These are phyloP conservation scores for Quercus berberidifolia DNA, from an alignment of 306 rosid genomes.

Conservation along the genomic window DNA sequence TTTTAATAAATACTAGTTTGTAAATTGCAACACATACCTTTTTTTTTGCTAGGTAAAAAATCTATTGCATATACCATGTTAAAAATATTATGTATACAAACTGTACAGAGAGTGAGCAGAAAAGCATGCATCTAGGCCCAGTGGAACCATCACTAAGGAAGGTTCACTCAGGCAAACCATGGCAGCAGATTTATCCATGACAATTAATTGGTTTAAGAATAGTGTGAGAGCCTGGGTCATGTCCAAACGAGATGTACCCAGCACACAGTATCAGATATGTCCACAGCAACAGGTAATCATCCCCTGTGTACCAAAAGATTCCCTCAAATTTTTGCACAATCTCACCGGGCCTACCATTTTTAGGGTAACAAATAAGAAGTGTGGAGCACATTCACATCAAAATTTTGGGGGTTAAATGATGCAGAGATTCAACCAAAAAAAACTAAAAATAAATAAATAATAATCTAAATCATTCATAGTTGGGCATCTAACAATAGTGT, in stretches of 20 bases:
- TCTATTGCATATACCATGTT: neutral
- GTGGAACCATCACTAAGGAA: neutral
- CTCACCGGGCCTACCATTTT: neutral
- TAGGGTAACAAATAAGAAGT: neutral
- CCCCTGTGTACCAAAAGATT: neutral
- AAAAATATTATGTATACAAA: neutral
- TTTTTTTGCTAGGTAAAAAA: too few species aligned
- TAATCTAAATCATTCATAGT: conserved; percentile 11
- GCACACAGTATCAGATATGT: neutral
- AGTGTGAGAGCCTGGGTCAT: neutral
- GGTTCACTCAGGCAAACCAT: neutral
- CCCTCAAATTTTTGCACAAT: neutral
- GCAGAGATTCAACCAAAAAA: neutral
- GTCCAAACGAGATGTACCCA: neutral
- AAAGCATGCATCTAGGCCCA: neutral
- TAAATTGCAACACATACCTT: neutral
- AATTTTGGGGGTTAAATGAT: neutral
- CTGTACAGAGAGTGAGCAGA: neutral
- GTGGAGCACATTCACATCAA: neutral
- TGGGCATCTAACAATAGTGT: conserved; percentile 15
- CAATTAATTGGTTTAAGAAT: neutral
- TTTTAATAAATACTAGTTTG: neutral
- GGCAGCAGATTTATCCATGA: neutral
- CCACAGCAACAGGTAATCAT: neutral
- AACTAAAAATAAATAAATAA: neutral